Evolutionary conservation across 140 eudicot genomes (phyloP).

Genomic region (Oenanthe javanica): DNA sequence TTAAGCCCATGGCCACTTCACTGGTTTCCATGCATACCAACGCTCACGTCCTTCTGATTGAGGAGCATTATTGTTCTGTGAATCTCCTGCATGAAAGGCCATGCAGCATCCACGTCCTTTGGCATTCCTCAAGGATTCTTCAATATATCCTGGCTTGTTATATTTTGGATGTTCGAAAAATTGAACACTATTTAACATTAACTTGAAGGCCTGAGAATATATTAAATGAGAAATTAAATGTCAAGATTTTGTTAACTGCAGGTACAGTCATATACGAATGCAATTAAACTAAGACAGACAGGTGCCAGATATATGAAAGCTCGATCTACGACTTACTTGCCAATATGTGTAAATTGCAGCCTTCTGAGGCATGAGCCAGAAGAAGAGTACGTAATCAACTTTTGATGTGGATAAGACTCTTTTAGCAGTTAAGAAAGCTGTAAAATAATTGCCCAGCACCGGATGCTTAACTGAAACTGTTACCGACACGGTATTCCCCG

Average conservation of each 20-base stretch:
- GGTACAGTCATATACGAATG: background rate
- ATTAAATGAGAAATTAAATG: background rate
- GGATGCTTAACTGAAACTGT: conserved; percentile 5
- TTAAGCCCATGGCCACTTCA: background rate
- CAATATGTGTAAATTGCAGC: conserved; percentile 13
- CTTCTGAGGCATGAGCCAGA: conserved; percentile 16
- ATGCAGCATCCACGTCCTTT: conserved; percentile 1
- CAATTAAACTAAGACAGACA: too few relatives aligned
- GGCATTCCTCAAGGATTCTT: background rate
- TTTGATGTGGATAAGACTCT: background rate
- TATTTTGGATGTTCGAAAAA: conserved; percentile 10
- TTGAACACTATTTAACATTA: conserved; percentile 1
- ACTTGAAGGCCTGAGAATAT: background rate
- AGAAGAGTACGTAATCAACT: background rate
- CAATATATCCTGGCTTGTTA: background rate
- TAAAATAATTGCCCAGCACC: conserved; percentile 8
- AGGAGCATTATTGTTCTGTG: background rate
- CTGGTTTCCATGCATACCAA: background rate
- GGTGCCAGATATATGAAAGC: background rate
- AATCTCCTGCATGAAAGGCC: background rate
- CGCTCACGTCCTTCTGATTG: background rate
- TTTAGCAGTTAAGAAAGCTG: conserved; percentile 10
- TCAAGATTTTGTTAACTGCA: background rate
- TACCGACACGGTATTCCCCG: conserved; percentile 1
- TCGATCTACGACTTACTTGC: background rate